A percentile compares a stretch with the other conserved stretches of the same genome.
Evolutionary conservation across 495 filamentous ascomycete species (phyloP).

Genomic region (Astrothelium subdiscretum): DNA sequence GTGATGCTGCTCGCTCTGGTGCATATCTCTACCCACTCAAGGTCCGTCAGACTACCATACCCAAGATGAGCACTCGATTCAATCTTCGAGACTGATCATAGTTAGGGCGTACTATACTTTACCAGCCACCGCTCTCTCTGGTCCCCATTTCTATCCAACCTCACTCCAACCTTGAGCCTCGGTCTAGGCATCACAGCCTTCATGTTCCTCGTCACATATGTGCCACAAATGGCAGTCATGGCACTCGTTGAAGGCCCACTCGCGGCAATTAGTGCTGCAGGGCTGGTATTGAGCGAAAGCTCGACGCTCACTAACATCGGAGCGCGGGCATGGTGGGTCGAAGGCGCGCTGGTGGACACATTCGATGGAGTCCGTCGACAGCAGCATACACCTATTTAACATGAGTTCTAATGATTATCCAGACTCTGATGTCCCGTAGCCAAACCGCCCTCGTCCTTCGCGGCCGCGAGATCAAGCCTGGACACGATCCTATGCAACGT

Average conservation of each 20-base stretch:
- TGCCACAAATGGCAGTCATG: slow-evolving; percentile 74
- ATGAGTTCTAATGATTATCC: neutral
- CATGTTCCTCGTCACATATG: slow-evolving; percentile 82
- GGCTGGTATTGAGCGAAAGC: slow-evolving; percentile 73
- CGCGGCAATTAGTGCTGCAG: slow-evolving; percentile 60
- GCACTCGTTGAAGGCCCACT: slow-evolving; percentile 79
- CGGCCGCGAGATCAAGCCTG: slow-evolving; percentile 58
- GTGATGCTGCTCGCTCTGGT: slow-evolving; percentile 55
- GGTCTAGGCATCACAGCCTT: slow-evolving; percentile 31
- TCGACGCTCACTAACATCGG: slow-evolving; percentile 66
- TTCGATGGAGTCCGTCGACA: slow-evolving; percentile 72
- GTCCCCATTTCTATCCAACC: slow-evolving; percentile 56
- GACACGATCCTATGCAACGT: slow-evolving; percentile 49
- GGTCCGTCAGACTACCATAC: slow-evolving; percentile 30
- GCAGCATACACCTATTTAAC: slow-evolving; percentile 31
- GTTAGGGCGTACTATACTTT: slow-evolving; percentile 71
- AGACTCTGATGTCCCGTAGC: slow-evolving; percentile 28
- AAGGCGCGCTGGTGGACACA: slow-evolving; percentile 73
- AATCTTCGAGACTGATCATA: slow-evolving; percentile 16
- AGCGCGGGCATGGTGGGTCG: slow-evolving; percentile 62
- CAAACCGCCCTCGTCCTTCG: slow-evolving; percentile 47
- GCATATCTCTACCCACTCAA: slow-evolving; percentile 83
- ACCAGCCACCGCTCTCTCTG: slow-evolving; percentile 47
- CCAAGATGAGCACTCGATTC: neutral
- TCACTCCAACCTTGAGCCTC: slow-evolving; percentile 41